phyloP scores from a whole-genome alignment of 306 rosid species.

The Cyamopsis tetragonoloba region DNA sequence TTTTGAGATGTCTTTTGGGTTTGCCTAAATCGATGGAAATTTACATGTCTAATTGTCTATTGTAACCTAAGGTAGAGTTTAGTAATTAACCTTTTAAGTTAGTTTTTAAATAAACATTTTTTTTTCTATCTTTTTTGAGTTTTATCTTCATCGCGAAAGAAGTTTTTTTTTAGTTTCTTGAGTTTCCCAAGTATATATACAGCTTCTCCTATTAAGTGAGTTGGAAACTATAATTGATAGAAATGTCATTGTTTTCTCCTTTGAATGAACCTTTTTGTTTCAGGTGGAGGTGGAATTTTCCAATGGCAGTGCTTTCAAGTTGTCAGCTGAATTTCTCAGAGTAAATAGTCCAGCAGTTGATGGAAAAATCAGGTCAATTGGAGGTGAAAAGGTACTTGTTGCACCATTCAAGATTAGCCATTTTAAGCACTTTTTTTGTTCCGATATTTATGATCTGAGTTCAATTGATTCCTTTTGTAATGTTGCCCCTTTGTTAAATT shows the following conservation, averaged over 20 bases:
- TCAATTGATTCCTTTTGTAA: slow-evolving; percentile 2
- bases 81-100: too few species aligned
- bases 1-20: background rate
- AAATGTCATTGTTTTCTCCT: background rate
- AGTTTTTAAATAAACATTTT: too few species aligned
- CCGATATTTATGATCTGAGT: background rate
- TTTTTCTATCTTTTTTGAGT: too few species aligned
- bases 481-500: background rate
- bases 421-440: too few species aligned
- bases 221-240: background rate
- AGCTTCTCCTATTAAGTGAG: too few species aligned
- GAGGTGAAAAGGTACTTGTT: slow-evolving; percentile 73
- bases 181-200: too few species aligned
- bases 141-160: too few species aligned
- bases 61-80: background rate
- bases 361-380: slow-evolving; percentile 70
- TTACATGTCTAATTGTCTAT: background rate
- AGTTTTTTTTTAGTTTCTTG: too few species aligned
- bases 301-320: slow-evolving; percentile 53
- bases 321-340: slow-evolving; percentile 87
- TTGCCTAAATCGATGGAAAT: background rate
- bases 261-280: slow-evolving; percentile 17
- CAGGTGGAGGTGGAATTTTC: slow-evolving; percentile 71
- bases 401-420: background rate
- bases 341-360: slow-evolving; percentile 82